Base-by-base conservation (phyloP, 805 yeast species). In the Pichia heedii region DNA sequence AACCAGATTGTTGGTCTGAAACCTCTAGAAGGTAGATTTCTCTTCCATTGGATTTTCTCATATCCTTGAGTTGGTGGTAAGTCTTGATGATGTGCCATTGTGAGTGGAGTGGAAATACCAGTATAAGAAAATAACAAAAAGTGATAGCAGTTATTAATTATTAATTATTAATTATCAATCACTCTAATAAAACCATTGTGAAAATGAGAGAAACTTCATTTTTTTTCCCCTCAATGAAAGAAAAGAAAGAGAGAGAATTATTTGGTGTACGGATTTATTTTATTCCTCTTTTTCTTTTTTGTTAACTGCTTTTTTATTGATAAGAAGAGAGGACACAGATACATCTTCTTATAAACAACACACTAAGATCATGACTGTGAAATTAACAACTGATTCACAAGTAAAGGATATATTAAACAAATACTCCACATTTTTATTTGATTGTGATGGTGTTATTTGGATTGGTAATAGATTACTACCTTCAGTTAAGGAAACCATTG, bases 381-480 rank as follows among this genome's bases (percentile, higher is more conserved):
- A 82, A 60, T 84, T 12, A 36, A 62, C 65, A 16, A 55, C 65
- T 19, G 68, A 66, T 43, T 68, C 67, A 19, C 73, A 73, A 29
- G 83, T 75, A 5, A 63, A 73, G 41, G 56, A 65, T 8, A 65
- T 93, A 38, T 63, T 93, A 10, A 74, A 72, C 50, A 58, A 70
- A 41, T 84, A 82, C 60, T 96, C 88, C 58, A 87, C 85, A 46
- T 90, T 89, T 55, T 67, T 93, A 52, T 93, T 93, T 60, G 98
- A 93, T 57, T 93, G 98, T 67, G 98, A 93, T 60, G 98, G 98
- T 27, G 98, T 93, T 5, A 69, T 93, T 46, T 93, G 98, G 98
- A 66, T 84, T 39, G 97, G 97, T 2, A 79, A 76, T 49, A 84
- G 80, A 51, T 63, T 86, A 21, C 70, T 93, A 39, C 97, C 97